phyloP scores from a whole-genome alignment of 2,329 filamentous ascomycete species.

The Fusarium sp. region DNA sequence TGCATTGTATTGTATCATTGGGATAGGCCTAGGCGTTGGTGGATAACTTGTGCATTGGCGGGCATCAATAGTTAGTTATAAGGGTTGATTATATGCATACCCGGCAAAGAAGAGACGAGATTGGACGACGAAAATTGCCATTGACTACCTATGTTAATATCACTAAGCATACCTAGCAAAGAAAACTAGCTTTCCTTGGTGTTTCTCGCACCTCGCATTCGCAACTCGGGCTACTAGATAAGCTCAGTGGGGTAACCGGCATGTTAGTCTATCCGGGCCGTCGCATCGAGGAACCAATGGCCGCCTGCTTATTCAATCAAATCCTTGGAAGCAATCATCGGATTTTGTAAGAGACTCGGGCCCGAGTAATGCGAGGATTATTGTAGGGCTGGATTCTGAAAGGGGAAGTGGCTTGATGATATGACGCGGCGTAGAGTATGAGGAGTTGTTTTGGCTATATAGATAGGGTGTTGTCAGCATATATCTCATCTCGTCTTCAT shows the following conservation, averaged over 20 bases:
- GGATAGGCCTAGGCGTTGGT: slow-evolving; percentile 38
- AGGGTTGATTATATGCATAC: slow-evolving; percentile 6
- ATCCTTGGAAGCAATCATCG: slow-evolving; percentile 22
- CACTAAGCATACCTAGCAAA: neutral
- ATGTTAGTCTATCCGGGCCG: slow-evolving; percentile 32
- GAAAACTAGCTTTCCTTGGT: neutral
- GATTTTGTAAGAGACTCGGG: slow-evolving; percentile 7
- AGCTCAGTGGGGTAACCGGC: slow-evolving; percentile 34
- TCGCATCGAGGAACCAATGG: slow-evolving; percentile 36
- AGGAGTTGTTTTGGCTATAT: slow-evolving; percentile 8
- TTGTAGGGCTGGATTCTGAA: slow-evolving; percentile 17
- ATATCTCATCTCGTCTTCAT: neutral
- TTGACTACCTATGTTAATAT: neutral
- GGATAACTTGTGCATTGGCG: slow-evolving; percentile 16
- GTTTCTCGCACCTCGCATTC: slow-evolving; percentile 26
- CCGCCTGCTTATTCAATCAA: slow-evolving; percentile 40
- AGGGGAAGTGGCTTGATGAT: slow-evolving; percentile 35
- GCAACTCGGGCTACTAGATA: slow-evolving; percentile 9
- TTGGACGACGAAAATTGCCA: neutral
- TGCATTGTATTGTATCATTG: slow-evolving; percentile 21
- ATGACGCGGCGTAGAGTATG: slow-evolving; percentile 28
- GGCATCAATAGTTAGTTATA: slow-evolving; percentile 1
- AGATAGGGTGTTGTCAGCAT: slow-evolving; percentile 7
- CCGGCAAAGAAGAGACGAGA: neutral
- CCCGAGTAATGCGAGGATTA: slow-evolving; percentile 17